phyloP scores from a whole-genome alignment of 345 rosid genomes.

The Citrus unshiu region DNA sequence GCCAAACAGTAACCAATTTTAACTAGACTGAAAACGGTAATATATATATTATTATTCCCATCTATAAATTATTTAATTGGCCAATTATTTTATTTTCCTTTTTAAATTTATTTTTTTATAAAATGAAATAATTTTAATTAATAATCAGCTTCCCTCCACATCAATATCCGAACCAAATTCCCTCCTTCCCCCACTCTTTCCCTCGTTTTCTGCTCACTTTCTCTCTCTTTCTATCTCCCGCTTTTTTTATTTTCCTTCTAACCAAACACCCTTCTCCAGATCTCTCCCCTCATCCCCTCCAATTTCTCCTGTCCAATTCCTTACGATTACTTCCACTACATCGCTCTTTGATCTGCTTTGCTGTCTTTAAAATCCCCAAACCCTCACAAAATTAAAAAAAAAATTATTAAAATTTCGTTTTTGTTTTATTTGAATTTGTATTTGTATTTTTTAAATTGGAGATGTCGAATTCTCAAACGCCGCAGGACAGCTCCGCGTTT shows the following conservation, averaged over 20 bases:
- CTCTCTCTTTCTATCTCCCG: constrained; percentile 50
- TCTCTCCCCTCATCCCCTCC: constrained; percentile 12
- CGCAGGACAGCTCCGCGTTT: constrained; percentile 21
- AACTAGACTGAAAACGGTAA: neutral
- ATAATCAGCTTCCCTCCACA: constrained; percentile 78
- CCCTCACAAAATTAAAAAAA: neutral
- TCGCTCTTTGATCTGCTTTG: neutral
- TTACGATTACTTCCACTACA: neutral
- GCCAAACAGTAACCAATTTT: neutral
- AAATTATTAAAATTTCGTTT: neutral
- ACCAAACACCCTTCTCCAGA: constrained; percentile 32
- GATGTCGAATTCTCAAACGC: constrained; percentile 52
- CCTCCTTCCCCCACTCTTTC: constrained; percentile 51
- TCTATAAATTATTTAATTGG: neutral
- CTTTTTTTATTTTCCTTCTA: constrained; percentile 31
- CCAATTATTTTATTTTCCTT: neutral
- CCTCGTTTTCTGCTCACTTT: constrained; percentile 55
- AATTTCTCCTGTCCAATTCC: constrained; percentile 6
- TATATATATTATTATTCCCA: neutral
- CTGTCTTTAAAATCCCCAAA: neutral
- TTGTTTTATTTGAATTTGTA: neutral
- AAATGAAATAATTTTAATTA: neutral
- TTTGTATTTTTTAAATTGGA: constrained; percentile 1
- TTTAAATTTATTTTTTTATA: neutral
- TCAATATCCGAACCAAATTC: constrained; percentile 93